These are phyloP conservation scores for Komagataella mondaviorum DNA, from an alignment of 805 yeast genomes.

Conservation along the genomic window DNA sequence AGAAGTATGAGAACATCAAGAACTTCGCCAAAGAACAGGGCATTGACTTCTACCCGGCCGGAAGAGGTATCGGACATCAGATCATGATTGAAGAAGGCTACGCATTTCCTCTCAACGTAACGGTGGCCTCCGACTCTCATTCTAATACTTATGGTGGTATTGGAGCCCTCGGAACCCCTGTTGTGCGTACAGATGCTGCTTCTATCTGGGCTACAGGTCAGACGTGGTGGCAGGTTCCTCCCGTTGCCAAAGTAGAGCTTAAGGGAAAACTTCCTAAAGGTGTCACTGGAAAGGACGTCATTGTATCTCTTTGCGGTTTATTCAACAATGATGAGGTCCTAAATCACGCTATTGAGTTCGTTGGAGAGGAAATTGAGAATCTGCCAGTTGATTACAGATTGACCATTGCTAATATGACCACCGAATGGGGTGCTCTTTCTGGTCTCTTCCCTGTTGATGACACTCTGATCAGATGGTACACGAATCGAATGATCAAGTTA, in stretches of 20 bases:
- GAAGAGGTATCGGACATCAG: slow-evolving; percentile 98
- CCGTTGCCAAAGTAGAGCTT: slow-evolving; percentile 89
- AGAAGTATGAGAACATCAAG: slow-evolving; percentile 81
- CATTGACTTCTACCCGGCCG: slow-evolving; percentile 95
- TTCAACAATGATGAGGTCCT: slow-evolving; percentile 88
- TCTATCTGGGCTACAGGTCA: slow-evolving; percentile 99
- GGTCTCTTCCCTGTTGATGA: slow-evolving; percentile 96
- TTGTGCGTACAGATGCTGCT: slow-evolving; percentile 98
- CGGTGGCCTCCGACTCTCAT: slow-evolving; percentile 97
- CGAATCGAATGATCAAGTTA: slow-evolving; percentile 33
- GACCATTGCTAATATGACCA: slow-evolving; percentile 94
- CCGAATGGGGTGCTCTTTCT: slow-evolving; percentile 97
- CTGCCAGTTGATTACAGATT: slow-evolving; percentile 73
- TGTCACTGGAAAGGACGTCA: slow-evolving; percentile 92
- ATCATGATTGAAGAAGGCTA: slow-evolving; percentile 98
- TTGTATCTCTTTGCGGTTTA: slow-evolving; percentile 89
- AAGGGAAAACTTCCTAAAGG: slow-evolving; percentile 73
- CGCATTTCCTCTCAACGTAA: slow-evolving; percentile 84
- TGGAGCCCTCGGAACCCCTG: slow-evolving; percentile 92
- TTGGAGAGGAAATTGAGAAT: slow-evolving; percentile 63
- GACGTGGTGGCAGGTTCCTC: slow-evolving; percentile 99
- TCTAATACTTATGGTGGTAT: slow-evolving; percentile 97
- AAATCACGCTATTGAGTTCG: slow-evolving; percentile 88
- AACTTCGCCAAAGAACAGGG: slow-evolving; percentile 83
- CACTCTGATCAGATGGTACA: slow-evolving; percentile 66